phyloP scores from a whole-genome alignment of 2,329 filamentous ascomycete species.

The Shiraia bambusicola region DNA sequence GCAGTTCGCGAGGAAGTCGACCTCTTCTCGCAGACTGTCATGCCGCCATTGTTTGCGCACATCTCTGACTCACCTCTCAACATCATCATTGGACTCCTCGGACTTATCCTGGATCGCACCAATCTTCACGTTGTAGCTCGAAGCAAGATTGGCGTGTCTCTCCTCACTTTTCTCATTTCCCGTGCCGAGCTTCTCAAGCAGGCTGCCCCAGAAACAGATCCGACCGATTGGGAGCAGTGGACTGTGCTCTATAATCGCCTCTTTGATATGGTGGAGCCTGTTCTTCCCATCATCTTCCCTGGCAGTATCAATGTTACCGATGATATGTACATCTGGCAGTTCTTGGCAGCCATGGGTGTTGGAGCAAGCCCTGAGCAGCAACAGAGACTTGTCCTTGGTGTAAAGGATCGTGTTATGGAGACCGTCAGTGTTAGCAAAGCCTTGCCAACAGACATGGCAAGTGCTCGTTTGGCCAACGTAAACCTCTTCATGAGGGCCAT shows the following conservation, averaged over 20 bases:
- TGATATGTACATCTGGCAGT: conserved; percentile 97
- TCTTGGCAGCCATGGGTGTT: conserved; percentile 91
- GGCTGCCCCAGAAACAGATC: conserved; percentile 64
- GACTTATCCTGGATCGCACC: conserved; percentile 76
- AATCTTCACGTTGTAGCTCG: conserved; percentile 83
- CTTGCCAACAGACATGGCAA: conserved; percentile 80
- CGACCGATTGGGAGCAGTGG: conserved; percentile 75
- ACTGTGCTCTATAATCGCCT: conserved; percentile 78
- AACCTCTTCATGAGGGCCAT: conserved; percentile 99
- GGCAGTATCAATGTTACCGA: conserved; percentile 86
- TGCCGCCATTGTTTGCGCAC: conserved; percentile 86
- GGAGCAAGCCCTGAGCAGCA: conserved; percentile 93
- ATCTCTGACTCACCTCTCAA: conserved; percentile 87
- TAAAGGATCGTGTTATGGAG: conserved; percentile 97
- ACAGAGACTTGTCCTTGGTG: conserved; percentile 87
- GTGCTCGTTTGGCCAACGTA: conserved; percentile 82
- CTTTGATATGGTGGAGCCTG: conserved; percentile 84
- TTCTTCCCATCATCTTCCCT: conserved; percentile 83
- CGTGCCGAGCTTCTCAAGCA: conserved; percentile 93
- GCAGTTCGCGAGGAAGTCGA: conserved; percentile 89
- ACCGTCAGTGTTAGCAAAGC: conserved; percentile 88
- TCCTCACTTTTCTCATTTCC: conserved; percentile 91
- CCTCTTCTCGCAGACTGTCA: conserved; percentile 82
- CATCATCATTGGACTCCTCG: conserved; percentile 87
- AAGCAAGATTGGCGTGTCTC: conserved; percentile 83